Evolutionary conservation across 768 basidiomycete genomes (phyloP).

Genomic region (Leccinum barrowsii): DNA sequence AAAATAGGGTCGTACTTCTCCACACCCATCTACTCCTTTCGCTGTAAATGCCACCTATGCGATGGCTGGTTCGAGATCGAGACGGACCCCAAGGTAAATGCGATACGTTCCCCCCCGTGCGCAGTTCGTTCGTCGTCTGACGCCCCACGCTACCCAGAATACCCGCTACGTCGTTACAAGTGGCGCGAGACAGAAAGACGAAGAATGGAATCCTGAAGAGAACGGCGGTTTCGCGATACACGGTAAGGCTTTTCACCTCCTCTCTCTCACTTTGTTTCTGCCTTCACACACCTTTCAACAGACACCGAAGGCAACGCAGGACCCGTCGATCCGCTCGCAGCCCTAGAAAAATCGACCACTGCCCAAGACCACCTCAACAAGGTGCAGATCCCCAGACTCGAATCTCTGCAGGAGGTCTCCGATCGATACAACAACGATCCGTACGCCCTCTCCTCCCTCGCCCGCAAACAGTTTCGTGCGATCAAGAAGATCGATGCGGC

Average conservation of each 20-base stretch:
- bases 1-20: conserved; percentile 94
- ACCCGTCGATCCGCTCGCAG: conserved; percentile 79
- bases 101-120: too few relatives aligned
- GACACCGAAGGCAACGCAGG: conserved; percentile 66
- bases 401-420: conserved; percentile 72
- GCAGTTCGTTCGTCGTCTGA: not conserved
- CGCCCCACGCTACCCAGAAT: conserved; percentile 51
- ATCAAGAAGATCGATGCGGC: conserved; percentile 79
- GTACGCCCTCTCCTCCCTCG: conserved; percentile 69
- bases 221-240: conserved; percentile 90
- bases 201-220: conserved; percentile 96
- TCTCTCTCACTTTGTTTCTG: too few relatives aligned
- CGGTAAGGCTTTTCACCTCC: conserved; percentile 40
- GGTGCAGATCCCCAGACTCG: conserved; percentile 76
- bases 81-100: conserved; percentile 87
- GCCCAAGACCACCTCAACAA: conserved; percentile 69
- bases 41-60: conserved; percentile 97
- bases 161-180: conserved; percentile 90
- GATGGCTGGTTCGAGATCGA: conserved; percentile 97
- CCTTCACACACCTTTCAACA: not conserved
- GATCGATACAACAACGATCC: conserved; percentile 84
- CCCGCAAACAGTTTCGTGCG: conserved; percentile 79
- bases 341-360: conserved; percentile 84
- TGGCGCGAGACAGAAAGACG: conserved; percentile 92
- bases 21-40: conserved; percentile 91